These are phyloP conservation scores for Triticum turgidum DNA, from an alignment of 176 grass and related monocot species.

Conservation along the genomic window DNA sequence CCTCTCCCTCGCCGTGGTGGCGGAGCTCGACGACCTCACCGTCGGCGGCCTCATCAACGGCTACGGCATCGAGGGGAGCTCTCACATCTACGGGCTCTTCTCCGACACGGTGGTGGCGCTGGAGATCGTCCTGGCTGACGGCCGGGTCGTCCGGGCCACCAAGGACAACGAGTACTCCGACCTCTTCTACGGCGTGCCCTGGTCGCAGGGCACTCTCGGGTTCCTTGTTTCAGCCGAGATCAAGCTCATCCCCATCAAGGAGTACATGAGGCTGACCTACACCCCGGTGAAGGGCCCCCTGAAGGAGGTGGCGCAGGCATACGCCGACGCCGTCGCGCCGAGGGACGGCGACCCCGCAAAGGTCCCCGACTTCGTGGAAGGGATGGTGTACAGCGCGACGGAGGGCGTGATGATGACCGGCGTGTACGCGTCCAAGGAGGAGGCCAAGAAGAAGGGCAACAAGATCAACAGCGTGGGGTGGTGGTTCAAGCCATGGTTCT, in stretches of 20 bases:
- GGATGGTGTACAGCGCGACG: conserved; percentile 65
- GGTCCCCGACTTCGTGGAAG: conserved; percentile 93
- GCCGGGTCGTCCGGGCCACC: conserved; percentile 72
- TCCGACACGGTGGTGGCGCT: conserved; percentile 80
- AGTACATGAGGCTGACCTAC: conserved; percentile 92
- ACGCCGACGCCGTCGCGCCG: conserved; percentile 74
- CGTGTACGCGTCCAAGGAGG: conserved; percentile 87
- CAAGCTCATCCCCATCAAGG: conserved; percentile 85
- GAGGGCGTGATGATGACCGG: conserved; percentile 95
- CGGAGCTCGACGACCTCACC: conserved; percentile 94
- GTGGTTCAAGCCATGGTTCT: conserved; percentile 99
- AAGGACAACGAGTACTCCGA: conserved; percentile 93
- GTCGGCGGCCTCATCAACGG: conserved; percentile 92
- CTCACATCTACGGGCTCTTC: conserved; percentile 91
- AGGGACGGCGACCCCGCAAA: conserved; percentile 76
- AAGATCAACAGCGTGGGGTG: conserved; percentile 79
- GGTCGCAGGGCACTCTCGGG: conserved; percentile 90
- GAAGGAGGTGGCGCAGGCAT: conserved; percentile 66
- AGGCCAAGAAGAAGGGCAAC: conserved; percentile 95
- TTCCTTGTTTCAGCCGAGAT: conserved; percentile 90
- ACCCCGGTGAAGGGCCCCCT: conserved; percentile 51
- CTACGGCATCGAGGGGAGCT: conserved; percentile 94
- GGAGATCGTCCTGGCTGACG: conserved; percentile 83
- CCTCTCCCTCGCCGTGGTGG: conserved; percentile 69
- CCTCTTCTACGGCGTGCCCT: conserved; percentile 89